Evolutionary conservation across 2,329 filamentous ascomycete genomes (phyloP), one percentile per base, ranked within the genome.

Genomic region (Chaetomiaceae sp.): DNA sequence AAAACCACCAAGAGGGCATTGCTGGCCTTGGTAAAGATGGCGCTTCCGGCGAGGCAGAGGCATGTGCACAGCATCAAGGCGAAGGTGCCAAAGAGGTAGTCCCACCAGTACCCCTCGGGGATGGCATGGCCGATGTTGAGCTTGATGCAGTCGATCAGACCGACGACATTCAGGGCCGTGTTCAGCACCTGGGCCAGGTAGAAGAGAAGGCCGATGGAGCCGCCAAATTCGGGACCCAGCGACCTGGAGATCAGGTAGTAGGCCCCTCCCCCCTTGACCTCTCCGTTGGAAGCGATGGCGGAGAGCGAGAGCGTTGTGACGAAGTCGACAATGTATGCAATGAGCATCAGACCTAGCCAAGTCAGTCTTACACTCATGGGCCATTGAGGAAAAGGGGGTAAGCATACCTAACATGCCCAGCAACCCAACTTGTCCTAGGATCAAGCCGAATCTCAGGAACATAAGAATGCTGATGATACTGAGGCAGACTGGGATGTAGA

Each of bases 401-500:
- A 19, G 40, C 55, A 14, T 54, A 88, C 88, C 87, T 66, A 95
- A 74, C 69, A 91, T 94, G 46, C 89, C 90, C 39, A 92, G 59
- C 40, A 95, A 75, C 20, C 90, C 90, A 58, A 87, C 80, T 66
- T 92, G 87, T 8, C 89, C 90, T 20, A 95, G 75, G 53, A 95
- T 88, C 63, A 90, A 84, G 20, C 90, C 89, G 68, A 95, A 95
- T 20, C 90, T 83, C 63, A 95, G 76, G 71, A 95, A 95, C 89
- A 95, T 95, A 57, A 95, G 79, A 69, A 95, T 95, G 63, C 88
- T 92, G 60, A 95, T 73, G 38, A 95, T 90, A 69, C 94, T 95
- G 61, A 95, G 75, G 57, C 86, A 91, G n/a, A 90, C 90, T 1
- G 90, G 90, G 15, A 95, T 87, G 68, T 91, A 95, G 44, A 95